A percentile compares a stretch with the other conserved stretches of the same genome.
These are phyloP conservation scores for Coemansia sp. DNA, from an alignment of 192 early-diverging fungal species.

Conservation along the genomic window DNA sequence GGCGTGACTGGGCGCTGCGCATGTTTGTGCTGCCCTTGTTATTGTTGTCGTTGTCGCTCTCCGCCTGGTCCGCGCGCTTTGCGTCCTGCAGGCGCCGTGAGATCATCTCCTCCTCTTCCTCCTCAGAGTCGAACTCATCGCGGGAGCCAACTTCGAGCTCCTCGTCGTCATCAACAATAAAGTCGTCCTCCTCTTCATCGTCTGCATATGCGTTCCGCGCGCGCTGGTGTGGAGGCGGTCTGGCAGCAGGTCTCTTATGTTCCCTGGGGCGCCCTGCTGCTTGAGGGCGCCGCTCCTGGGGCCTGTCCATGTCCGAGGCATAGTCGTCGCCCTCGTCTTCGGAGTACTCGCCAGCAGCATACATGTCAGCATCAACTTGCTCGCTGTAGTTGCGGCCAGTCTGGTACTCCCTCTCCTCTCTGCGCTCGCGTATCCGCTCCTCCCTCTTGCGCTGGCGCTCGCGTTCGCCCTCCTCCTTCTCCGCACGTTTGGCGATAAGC, in stretches of 20 bases:
- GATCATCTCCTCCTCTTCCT: conserved; percentile 45
- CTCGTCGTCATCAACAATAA: conserved; percentile 51
- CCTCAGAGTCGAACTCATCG: conserved; percentile 51
- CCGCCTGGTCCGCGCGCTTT: conserved; percentile 24
- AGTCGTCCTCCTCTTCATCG: conserved; percentile 48
- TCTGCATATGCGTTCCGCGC: conserved; percentile 27
- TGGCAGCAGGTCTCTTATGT: neutral
- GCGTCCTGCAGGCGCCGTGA: conserved; percentile 33
- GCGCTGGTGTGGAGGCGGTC: conserved; percentile 4
- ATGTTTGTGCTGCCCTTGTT: conserved; percentile 7
- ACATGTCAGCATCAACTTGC: neutral
- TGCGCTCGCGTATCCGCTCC: conserved; percentile 39
- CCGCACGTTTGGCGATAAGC: conserved; percentile 33
- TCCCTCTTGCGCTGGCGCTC: conserved; percentile 49
- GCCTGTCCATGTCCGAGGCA: conserved; percentile 5
- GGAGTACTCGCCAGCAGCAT: conserved; percentile 28
- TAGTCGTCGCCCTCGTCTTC: conserved; percentile 23
- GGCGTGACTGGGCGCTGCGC: conserved; percentile 33
- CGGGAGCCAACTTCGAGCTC: conserved; percentile 50
- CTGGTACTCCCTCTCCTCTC: conserved; percentile 29
- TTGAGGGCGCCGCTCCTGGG: conserved; percentile 6
- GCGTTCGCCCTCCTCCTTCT: conserved; percentile 39
- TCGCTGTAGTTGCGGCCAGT: conserved; percentile 12
- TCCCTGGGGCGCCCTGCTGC: conserved; percentile 8
- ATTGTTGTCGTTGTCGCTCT: conserved; percentile 7